Base-by-base conservation (phyloP, 768 basidiomycete species). In the Lactifluus rugatus region DNA sequence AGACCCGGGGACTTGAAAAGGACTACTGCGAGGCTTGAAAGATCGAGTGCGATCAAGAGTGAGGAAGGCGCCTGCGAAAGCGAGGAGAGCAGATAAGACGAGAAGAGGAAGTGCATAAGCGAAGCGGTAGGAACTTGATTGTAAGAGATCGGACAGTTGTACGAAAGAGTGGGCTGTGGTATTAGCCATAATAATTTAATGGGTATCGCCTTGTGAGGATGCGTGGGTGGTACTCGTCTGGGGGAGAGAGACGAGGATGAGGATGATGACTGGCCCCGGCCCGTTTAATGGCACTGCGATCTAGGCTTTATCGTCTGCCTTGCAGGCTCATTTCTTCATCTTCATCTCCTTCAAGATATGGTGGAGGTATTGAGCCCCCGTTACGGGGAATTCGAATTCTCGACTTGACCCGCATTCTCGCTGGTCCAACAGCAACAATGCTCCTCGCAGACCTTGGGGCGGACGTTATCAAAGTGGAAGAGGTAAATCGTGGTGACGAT, bases 401-500 rank as follows among this genome's bases (percentile, higher is more conserved):
- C 23, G 94, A 97, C 71, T 72, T 96, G 55, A 92, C 93, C 14
- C 80, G 94, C 28, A 87, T 96, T 1, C 74, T 97, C 49, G 93
- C 93, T n/a, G 93, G 91, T 0, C 93, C 93, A 32, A 87, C 86
- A 1, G 82, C 87, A n/a, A 89, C 92, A 1, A 89, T 94, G 93
- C 78, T 95, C 60, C 77, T 96, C n/a, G 93, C 85, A 7, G 92
- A 94, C 72, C 73, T 94, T 36, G 87, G 91, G 1, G 94, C 94
- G 48, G 92, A 97, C 68, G 92, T 97, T 28, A 81, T 96, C 70
- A 97, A 96, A 70, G 82, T 96, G 5, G 92, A 94, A 68, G 87
- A 91, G 67, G 75, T 81, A 52, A 75, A 77, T 45, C 79, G 76
- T 58, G 94, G 94, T 23, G 94, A 97, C 66, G 94, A 97, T 72